These are phyloP conservation scores for Hygrophila difformis DNA, from an alignment of 257 asterid genomes.

Conservation along the genomic window DNA sequence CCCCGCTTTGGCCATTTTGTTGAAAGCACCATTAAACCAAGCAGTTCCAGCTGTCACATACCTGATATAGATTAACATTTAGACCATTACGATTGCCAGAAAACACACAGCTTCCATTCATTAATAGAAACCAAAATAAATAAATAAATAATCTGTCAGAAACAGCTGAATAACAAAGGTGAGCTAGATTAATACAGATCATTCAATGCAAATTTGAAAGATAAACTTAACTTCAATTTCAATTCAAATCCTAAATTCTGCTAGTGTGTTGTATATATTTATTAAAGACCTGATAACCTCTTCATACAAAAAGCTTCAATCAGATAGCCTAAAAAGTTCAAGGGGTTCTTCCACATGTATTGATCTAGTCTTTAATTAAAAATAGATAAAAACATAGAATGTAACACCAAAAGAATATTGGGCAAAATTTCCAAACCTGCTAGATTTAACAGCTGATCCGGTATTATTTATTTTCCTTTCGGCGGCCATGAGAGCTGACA, in stretches of 20 bases:
- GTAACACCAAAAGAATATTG: too few relatives aligned
- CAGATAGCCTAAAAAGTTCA: too few relatives aligned
- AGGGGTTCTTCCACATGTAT: too few relatives aligned
- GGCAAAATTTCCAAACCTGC: slow-evolving; percentile 52
- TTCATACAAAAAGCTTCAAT: too few relatives aligned
- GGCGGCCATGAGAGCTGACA: slow-evolving; percentile 93
- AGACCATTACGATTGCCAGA: slow-evolving; percentile 7
- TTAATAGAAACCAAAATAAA: neutral
- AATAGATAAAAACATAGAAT: slow-evolving; percentile 4
- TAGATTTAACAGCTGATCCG: slow-evolving; percentile 96
- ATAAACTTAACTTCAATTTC: too few relatives aligned
- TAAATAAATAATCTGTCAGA: neutral
- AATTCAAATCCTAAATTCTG: too few relatives aligned
- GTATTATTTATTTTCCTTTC: slow-evolving; percentile 86
- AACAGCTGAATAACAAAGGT: neutral
- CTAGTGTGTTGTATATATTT: too few relatives aligned
- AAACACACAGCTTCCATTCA: neutral
- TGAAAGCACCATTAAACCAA: slow-evolving; percentile 91
- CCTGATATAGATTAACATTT: slow-evolving; percentile 40
- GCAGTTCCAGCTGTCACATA: slow-evolving; percentile 87
- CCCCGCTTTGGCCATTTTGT: slow-evolving; percentile 84
- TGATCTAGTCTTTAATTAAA: too few relatives aligned
- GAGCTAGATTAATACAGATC: neutral
- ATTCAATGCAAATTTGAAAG: too few relatives aligned
- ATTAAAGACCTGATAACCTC: too few relatives aligned